phyloP scores from a whole-genome alignment of 441 rosid genomes.

The Isatis lusitanica region DNA sequence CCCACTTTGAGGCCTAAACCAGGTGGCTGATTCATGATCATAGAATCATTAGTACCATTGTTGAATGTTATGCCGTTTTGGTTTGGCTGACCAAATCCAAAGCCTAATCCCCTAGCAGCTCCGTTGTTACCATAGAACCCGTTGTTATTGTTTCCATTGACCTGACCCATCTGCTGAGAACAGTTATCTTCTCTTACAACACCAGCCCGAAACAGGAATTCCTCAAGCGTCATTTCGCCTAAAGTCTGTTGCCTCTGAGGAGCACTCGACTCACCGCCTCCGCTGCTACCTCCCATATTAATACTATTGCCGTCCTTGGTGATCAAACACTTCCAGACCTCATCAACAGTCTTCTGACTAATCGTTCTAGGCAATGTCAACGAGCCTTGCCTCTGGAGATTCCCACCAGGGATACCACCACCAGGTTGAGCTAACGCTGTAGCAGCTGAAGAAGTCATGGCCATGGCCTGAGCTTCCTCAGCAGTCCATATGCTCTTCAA shows the following conservation, averaged over 20 bases:
- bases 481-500: slow-evolving; percentile 68
- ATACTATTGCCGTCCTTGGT: slow-evolving; percentile 43
- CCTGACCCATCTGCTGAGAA: slow-evolving; percentile 40
- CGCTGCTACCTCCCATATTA: slow-evolving; percentile 36
- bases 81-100: slow-evolving; percentile 46
- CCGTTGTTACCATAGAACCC: slow-evolving; percentile 41
- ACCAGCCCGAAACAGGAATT: slow-evolving; percentile 63
- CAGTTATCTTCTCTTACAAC: slow-evolving; percentile 57
- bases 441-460: slow-evolving; percentile 33
- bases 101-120: slow-evolving; percentile 38
- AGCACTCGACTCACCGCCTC: slow-evolving; percentile 34
- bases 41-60: slow-evolving; percentile 37
- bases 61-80: slow-evolving; percentile 46
- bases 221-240: slow-evolving; percentile 76
- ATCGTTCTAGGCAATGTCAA: slow-evolving; percentile 69
- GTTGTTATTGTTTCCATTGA: slow-evolving; percentile 32
- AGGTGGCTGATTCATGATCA: slow-evolving; percentile 47
- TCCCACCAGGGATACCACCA: slow-evolving; percentile 44
- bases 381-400: slow-evolving; percentile 72
- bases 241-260: slow-evolving; percentile 66
- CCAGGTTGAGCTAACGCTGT: slow-evolving; percentile 24
- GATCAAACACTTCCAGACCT: slow-evolving; percentile 62
- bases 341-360: slow-evolving; percentile 78
- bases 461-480: slow-evolving; percentile 64
- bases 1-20: slow-evolving; percentile 46